These are phyloP conservation scores for Paramecium tetraurelia DNA, from an alignment of 73 alveolate species.

Conservation along the genomic window DNA sequence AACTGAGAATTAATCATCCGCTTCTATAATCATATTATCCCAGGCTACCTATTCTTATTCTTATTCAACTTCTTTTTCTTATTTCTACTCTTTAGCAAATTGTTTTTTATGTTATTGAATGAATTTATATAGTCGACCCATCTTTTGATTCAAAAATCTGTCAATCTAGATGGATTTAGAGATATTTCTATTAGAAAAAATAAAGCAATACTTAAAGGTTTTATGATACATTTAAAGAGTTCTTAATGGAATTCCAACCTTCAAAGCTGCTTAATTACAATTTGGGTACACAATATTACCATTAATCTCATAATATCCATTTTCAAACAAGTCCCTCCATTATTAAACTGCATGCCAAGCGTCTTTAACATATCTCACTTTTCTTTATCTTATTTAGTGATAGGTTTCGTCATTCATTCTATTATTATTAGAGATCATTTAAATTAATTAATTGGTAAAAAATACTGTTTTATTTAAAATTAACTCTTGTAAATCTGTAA, in stretches of 20 bases:
- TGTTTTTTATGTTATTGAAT: not conserved
- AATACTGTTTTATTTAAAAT: no score
- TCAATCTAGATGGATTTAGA: not conserved
- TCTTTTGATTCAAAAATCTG: not conserved
- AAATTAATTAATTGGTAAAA: no score
- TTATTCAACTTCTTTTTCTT: not conserved
- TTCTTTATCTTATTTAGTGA: not conserved
- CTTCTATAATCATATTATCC: constrained; percentile 26
- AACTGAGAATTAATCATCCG: not conserved
- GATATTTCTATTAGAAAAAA: not conserved
- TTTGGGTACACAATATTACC: not conserved
- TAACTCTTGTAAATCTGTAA: no score
- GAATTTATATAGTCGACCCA: not conserved
- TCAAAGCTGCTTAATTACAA: not conserved
- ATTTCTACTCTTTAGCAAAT: not conserved
- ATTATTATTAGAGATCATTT: not conserved
- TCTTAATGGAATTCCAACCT: not conserved
- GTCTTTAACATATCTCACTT: constrained; percentile 7
- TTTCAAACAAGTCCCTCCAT: constrained; percentile 25
- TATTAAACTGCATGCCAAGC: not conserved
- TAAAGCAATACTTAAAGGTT: not conserved
- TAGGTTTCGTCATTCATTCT: not conserved
- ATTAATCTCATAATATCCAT: not conserved
- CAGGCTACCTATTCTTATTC: not conserved
- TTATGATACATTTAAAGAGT: not conserved